phyloP scores from a whole-genome alignment of 768 basidiomycete species.

The Gloeopeniophorella convolvens region DNA sequence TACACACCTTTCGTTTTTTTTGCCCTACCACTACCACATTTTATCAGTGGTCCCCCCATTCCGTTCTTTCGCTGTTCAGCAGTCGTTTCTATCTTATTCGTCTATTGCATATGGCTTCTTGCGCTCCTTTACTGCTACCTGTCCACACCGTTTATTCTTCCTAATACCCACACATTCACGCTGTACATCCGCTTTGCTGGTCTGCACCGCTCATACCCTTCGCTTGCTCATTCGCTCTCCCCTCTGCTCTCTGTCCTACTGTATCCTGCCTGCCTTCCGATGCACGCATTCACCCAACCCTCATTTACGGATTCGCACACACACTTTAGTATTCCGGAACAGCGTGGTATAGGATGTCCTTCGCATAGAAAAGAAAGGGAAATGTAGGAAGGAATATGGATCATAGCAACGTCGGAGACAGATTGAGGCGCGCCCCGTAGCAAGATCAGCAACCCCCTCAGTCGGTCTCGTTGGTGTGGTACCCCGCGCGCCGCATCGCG shows the following conservation, averaged over 20 bases:
- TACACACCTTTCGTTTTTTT: not conserved
- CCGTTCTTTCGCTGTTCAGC: not conserved
- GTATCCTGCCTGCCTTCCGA: not conserved
- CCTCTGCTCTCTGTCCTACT: conserved; percentile 1
- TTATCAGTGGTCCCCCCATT: not conserved
- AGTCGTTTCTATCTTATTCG: conserved; percentile 17
- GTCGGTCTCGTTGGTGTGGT: conserved; percentile 78
- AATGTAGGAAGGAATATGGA: not conserved
- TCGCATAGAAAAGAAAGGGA: conserved; percentile 6
- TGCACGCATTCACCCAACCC: conserved; percentile 1
- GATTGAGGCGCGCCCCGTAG: not conserved
- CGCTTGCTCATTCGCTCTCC: too few species aligned
- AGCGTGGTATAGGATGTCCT: conserved; percentile 11
- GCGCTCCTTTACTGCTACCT: not conserved
- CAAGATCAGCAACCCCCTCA: conserved; percentile 9
- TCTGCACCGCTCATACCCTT: conserved; percentile 6
- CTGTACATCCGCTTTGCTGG: conserved; percentile 6
- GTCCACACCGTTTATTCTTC: conserved; percentile 6
- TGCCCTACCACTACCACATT: too few species aligned
- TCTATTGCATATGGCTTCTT: conserved; percentile 5
- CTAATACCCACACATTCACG: not conserved
- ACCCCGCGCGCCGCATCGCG: conserved; percentile 82
- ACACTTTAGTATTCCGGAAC: not conserved
- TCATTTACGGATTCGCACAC: not conserved
- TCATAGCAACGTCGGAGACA: too few species aligned